Conservation (phyloP, 225 moss, liverwort and hornwort genomes). For the Neckera pumila region DNA sequence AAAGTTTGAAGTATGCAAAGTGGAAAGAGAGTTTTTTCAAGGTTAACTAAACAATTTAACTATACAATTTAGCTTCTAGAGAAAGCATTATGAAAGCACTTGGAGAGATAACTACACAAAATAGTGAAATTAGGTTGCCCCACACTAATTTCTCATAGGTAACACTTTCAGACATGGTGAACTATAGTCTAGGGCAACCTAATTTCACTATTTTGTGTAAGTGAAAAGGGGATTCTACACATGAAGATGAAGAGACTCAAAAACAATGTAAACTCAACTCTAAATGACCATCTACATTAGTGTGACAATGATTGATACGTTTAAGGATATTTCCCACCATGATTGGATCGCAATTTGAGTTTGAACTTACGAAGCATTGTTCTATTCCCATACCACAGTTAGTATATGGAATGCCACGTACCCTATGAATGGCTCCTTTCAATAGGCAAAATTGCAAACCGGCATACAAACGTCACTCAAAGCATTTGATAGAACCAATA, state of each 20-base stretch:
- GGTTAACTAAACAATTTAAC: too few species aligned
- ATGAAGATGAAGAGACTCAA: not conserved
- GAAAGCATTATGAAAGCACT: not conserved
- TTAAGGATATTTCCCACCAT: not conserved
- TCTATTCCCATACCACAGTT: not conserved
- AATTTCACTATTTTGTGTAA: too few species aligned
- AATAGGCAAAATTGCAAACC: not conserved
- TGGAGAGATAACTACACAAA: not conserved
- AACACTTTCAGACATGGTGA: too few species aligned
- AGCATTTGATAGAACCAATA: not conserved
- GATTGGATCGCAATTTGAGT: not conserved
- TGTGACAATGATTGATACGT: not conserved
- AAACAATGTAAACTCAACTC: not conserved
- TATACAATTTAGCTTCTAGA: not conserved
- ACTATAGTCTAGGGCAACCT: too few species aligned
- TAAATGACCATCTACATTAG: not conserved
- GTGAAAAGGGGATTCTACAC: not conserved
- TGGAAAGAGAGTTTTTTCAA: not conserved
- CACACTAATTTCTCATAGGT: too few species aligned
- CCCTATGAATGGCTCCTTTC: not conserved
- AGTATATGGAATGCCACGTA: not conserved
- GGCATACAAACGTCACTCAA: too few species aligned
- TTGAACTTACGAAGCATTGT: too few species aligned
- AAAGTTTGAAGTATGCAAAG: not conserved
- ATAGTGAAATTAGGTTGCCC: too few species aligned